Percentiles rank a stretch among this genome's conserved stretches.
Conservation (phyloP, 2,329 filamentous ascomycete species). For the Trichoderma semiorbis region DNA sequence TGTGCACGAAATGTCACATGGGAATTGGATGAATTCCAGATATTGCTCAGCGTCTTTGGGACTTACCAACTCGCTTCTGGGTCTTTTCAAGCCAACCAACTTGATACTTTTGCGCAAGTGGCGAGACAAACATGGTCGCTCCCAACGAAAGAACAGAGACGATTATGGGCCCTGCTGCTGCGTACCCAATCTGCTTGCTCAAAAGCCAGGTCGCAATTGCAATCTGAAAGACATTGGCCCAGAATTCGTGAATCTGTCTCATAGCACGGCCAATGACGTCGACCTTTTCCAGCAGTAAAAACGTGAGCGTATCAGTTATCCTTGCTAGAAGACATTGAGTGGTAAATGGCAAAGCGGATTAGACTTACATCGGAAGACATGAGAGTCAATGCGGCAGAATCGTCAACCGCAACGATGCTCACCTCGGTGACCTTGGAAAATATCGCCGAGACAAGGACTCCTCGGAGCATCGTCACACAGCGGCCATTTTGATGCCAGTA, state of each 20-base stretch:
- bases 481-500: slow-evolving; percentile 27
- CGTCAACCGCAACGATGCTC: slow-evolving; percentile 28
- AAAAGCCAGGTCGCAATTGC: slow-evolving; percentile 30
- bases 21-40: not conserved
- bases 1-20: not conserved
- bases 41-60: not conserved
- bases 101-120: slow-evolving; percentile 30
- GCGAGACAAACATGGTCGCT: slow-evolving; percentile 28
- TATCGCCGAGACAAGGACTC: slow-evolving; percentile 30
- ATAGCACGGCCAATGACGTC: slow-evolving; percentile 37
- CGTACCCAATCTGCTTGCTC: slow-evolving; percentile 33
- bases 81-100: slow-evolving; percentile 20
- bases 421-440: slow-evolving; percentile 34
- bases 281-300: slow-evolving; percentile 26
- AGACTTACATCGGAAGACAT: slow-evolving; percentile 39
- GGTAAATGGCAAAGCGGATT: too few relatives aligned
- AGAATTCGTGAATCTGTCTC: slow-evolving; percentile 36
- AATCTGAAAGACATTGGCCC: slow-evolving; percentile 37
- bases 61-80: slow-evolving; percentile 29
- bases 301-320: not conserved
- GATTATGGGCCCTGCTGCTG: slow-evolving; percentile 33
- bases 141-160: slow-evolving; percentile 28
- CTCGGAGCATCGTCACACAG: slow-evolving; percentile 32
- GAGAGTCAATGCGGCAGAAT: slow-evolving; percentile 37
- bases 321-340: not conserved